Conservation (phyloP, 2,329 filamentous ascomycete genomes). For the Pestalotiopsis sp. region DNA sequence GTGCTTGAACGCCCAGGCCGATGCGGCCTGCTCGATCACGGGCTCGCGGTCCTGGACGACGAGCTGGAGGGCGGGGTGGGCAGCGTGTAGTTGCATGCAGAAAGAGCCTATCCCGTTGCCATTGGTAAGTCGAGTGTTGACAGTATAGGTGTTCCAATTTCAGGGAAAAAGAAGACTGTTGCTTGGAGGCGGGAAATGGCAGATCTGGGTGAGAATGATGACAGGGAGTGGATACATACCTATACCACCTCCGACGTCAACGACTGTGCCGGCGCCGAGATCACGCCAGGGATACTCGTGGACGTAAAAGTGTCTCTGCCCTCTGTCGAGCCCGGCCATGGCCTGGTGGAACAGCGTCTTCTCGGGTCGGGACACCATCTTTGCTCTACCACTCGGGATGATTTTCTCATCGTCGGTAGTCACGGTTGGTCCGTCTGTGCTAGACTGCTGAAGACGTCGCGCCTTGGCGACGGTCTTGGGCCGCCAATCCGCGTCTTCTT, state of each 20-base stretch:
- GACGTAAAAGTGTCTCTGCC: background rate
- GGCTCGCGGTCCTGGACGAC: background rate
- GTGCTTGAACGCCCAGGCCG: constrained; percentile 18
- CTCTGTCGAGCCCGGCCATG: background rate
- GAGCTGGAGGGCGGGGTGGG: background rate
- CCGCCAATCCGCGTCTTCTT: background rate
- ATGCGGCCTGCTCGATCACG: constrained; percentile 15
- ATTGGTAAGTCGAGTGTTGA: background rate
- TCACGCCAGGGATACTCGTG: constrained; percentile 1
- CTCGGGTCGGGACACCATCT: background rate
- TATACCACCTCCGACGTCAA: constrained; percentile 2
- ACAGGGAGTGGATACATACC: background rate
- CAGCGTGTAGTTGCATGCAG: background rate
- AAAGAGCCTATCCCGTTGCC: background rate
- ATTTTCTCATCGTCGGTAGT: background rate
- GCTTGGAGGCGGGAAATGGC: background rate
- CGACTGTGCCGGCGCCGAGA: constrained; percentile 1
- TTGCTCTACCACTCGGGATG: background rate
- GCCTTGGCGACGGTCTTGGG: background rate
- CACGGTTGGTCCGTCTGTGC: background rate
- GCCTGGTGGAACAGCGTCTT: background rate
- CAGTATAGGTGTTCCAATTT: background rate
- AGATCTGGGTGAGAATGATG: background rate
- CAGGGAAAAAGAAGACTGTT: background rate
- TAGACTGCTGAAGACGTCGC: background rate